Percentiles rank a stretch among this genome's conserved stretches.
Conservation (phyloP, 2,329 filamentous ascomycete species). For the Neopestalotiopsis sp. region DNA sequence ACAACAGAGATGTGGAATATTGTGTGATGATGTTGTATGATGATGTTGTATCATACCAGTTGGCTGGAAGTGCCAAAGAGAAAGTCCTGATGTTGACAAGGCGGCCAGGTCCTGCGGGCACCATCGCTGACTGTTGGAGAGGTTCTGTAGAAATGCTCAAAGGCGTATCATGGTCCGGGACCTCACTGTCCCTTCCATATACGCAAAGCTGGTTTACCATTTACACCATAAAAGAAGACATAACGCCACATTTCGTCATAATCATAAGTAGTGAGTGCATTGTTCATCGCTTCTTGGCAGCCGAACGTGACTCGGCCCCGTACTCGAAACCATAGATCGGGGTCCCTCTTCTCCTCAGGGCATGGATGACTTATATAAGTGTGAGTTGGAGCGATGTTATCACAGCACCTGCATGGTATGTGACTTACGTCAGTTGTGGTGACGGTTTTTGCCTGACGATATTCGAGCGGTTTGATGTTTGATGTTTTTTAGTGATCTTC, state of each 20-base stretch:
- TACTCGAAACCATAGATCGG: conserved; percentile 66
- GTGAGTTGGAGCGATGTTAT: conserved; percentile 17
- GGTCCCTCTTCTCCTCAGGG: conserved; percentile 51
- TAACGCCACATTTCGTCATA: neutral
- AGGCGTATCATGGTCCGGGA: neutral
- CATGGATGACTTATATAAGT: conserved; percentile 56
- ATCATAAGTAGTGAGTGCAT: neutral
- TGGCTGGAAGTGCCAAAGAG: too few species aligned
- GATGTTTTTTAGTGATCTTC: conserved; percentile 25
- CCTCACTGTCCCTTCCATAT: neutral
- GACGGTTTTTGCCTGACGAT: conserved; percentile 65
- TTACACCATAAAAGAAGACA: neutral
- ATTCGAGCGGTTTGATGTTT: conserved; percentile 42
- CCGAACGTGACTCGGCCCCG: conserved; percentile 32
- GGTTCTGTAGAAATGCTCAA: too few species aligned
- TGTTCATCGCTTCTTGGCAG: conserved; percentile 10
- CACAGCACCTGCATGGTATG: neutral
- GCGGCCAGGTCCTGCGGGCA: too few species aligned
- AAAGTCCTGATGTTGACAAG: too few species aligned
- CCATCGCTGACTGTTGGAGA: too few species aligned
- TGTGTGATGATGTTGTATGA: too few species aligned
- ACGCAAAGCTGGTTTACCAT: neutral
- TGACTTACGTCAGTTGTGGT: conserved; percentile 65
- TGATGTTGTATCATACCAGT: too few species aligned
- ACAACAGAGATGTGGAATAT: too few species aligned